phyloP scores from a whole-genome alignment of 2,329 filamentous ascomycete species.

The Plectosphaerella plurivora region DNA sequence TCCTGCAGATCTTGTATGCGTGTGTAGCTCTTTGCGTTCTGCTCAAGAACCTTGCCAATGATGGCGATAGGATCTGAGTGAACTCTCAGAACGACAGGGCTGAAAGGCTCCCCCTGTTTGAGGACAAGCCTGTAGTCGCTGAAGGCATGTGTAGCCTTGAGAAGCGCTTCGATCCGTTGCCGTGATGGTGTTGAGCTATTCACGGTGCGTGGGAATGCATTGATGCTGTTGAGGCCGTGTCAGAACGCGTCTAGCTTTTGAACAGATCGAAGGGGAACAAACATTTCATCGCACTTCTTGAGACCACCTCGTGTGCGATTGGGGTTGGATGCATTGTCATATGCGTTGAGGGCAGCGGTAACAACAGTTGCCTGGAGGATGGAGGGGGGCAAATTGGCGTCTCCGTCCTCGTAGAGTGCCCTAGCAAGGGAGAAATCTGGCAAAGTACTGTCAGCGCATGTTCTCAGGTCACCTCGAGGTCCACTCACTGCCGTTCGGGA shows the following conservation, averaged over 20 bases:
- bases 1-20: conserved; percentile 68
- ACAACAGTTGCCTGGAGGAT: conserved; percentile 58
- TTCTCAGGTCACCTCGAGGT: not conserved
- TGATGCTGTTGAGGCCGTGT: conserved; percentile 41
- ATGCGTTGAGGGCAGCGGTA: conserved; percentile 61
- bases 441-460: not conserved
- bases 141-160: conserved; percentile 69
- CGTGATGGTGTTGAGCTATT: conserved; percentile 43
- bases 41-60: conserved; percentile 67
- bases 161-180: conserved; percentile 56
- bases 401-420: conserved; percentile 54
- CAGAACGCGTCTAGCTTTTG: conserved; percentile 8
- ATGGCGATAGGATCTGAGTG: conserved; percentile 71
- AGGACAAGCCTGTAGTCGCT: conserved; percentile 74
- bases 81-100: conserved; percentile 72
- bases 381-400: conserved; percentile 42
- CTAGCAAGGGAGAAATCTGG: conserved; percentile 43
- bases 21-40: conserved; percentile 71
- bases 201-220: conserved; percentile 58
- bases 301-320: conserved; percentile 72
- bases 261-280: conserved; percentile 21
- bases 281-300: conserved; percentile 75
- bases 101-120: conserved; percentile 76
- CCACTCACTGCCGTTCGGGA: conserved; percentile 55
- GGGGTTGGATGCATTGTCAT: conserved; percentile 79